These are phyloP conservation scores for Kwoniella europaea DNA, from an alignment of 768 basidiomycete genomes.

Conservation along the genomic window DNA sequence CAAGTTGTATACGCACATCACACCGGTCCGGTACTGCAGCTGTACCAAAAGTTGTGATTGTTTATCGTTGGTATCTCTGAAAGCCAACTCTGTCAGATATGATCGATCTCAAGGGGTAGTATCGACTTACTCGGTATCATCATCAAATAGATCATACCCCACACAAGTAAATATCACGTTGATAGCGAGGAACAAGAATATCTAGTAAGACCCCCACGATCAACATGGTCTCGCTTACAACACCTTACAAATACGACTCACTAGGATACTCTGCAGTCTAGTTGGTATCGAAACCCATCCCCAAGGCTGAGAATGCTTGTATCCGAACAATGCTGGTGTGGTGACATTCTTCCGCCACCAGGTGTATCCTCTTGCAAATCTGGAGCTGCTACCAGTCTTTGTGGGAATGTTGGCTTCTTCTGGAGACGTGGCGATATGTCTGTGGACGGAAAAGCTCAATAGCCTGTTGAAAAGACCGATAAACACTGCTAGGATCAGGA, in stretches of 20 bases:
- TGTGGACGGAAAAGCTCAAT: conserved; percentile 6
- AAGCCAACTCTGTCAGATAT: neutral
- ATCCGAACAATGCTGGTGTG: conserved; percentile 32
- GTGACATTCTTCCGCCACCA: conserved; percentile 21
- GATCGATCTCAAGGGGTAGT: neutral
- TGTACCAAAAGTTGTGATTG: conserved; percentile 20
- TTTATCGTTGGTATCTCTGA: conserved; percentile 14
- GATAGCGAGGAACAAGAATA: conserved; percentile 31
- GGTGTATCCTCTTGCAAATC: conserved; percentile 10
- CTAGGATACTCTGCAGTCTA: conserved; percentile 29
- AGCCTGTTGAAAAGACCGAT: conserved; percentile 22
- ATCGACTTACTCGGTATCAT: neutral
- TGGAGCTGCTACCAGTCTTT: neutral
- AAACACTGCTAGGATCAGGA: conserved; percentile 19
- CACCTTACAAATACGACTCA: conserved; percentile 15
- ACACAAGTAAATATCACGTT: conserved; percentile 32
- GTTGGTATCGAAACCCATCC: conserved; percentile 29
- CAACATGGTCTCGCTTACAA: neutral
- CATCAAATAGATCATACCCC: conserved; percentile 3
- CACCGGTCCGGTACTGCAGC: conserved; percentile 33
- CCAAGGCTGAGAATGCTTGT: conserved; percentile 27
- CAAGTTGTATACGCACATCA: conserved; percentile 44
- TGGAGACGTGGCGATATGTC: neutral
- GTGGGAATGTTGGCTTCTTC: neutral
- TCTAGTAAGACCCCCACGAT: conserved; percentile 5